Base-by-base conservation (phyloP, 331 rosid genomes). In the Spiraea crenata region DNA sequence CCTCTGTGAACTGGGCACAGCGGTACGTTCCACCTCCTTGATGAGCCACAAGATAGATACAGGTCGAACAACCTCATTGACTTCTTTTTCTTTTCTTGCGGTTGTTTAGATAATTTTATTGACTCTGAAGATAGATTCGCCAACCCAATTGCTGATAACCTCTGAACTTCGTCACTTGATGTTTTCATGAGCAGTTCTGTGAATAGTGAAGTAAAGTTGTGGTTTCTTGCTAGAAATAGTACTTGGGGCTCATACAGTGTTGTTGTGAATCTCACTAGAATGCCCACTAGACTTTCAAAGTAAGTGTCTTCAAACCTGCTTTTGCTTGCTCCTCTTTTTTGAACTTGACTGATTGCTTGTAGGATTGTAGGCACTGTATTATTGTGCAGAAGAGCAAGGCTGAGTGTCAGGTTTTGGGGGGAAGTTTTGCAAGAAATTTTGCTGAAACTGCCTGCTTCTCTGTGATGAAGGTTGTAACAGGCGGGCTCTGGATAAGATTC, bases 81-180 rank as follows among this genome's bases (percentile, higher is more conserved):
- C 71, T 71, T 81, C 73, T 14, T 19, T 56, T 17, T 76, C 79
- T 49, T 71, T 10, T 45, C 41, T 42, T 82, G 72, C 10, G 81
- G 85, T 40, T 71, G 81, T 71, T 71, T 82, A 1, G 85, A 74
- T 52, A 82, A 80, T 57, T 62, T 80, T 54, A 60, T 59, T 13
- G 89, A 82, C 47, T 76, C 80, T 34, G 65, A 61, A 10, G 89
- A 85, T 48, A 85, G 85, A 71, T 82, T 82, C 83, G 64, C 85
- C 75, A 85, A 57, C 70, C 81, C 87, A 41, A 68, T 71, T 51
- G 87, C 87, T 12, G 89, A 79, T 70, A 76, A 71, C 84, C 72
- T 81, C 72, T 58, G 89, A 20, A 85, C 83, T 65, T 85, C 83
- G 40, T 85, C 79, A 57, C 82, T 77, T 19, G 79, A 74, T 47